A percentile compares a stretch with the other conserved stretches of the same genome.
These are phyloP conservation scores for Ricinus communis DNA, from an alignment of 345 rosid species.

Conservation along the genomic window DNA sequence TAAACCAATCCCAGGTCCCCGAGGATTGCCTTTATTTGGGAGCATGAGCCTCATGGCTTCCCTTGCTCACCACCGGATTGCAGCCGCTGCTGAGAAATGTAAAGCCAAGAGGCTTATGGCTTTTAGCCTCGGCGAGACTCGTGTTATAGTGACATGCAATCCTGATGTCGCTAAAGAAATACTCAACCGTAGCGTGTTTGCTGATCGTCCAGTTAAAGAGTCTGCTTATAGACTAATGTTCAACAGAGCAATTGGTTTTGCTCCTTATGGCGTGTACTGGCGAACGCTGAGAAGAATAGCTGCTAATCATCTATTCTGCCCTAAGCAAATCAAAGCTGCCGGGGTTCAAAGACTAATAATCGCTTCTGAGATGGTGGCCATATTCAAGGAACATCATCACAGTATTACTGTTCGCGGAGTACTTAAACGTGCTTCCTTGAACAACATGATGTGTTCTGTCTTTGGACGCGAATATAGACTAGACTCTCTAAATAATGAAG, in stretches of 20 bases:
- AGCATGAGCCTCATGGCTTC: slow-evolving; percentile 63
- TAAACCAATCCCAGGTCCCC: slow-evolving; percentile 63
- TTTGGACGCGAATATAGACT: slow-evolving; percentile 56
- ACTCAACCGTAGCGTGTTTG: slow-evolving; percentile 57
- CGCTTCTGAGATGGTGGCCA: slow-evolving; percentile 50
- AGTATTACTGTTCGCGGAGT: slow-evolving; percentile 46
- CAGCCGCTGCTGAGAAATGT: slow-evolving; percentile 39
- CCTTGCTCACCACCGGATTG: slow-evolving; percentile 60
- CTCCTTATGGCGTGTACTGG: slow-evolving; percentile 78
- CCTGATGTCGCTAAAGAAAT: slow-evolving; percentile 71
- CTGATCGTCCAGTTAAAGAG: slow-evolving; percentile 77
- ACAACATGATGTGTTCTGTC: slow-evolving; percentile 73
- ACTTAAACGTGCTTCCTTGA: slow-evolving; percentile 66
- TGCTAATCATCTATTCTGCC: slow-evolving; percentile 57
- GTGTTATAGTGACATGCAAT: slow-evolving; percentile 61
- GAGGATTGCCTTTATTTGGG: slow-evolving; percentile 64
- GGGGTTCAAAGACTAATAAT: slow-evolving; percentile 46
- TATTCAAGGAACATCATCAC: slow-evolving; percentile 22
- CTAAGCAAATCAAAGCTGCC: slow-evolving; percentile 50
- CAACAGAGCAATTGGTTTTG: slow-evolving; percentile 75
- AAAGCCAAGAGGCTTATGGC: slow-evolving; percentile 64
- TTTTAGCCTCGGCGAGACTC: slow-evolving; percentile 66
- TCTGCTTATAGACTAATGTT: slow-evolving; percentile 75
- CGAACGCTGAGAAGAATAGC: slow-evolving; percentile 64
- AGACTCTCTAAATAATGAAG: slow-evolving; percentile 37